Base-by-base conservation (phyloP, 2,329 filamentous ascomycete genomes). In the Falciphora oryzae region DNA sequence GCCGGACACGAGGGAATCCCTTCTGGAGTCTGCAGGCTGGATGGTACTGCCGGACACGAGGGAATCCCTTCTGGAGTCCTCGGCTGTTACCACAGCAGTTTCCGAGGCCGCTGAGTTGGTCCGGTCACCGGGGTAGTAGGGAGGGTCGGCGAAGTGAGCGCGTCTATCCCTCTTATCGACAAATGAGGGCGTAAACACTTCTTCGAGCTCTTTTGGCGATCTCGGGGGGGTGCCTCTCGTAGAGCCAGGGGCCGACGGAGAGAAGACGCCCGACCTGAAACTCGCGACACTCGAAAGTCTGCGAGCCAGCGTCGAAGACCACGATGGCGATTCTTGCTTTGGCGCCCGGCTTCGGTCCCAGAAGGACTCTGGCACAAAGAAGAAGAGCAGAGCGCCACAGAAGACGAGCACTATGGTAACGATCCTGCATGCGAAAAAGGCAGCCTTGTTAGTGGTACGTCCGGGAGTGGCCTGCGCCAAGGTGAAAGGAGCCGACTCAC, bases 291-390 rank as follows among this genome's bases (percentile, higher is more conserved):
- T 53, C 44, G 44, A 53, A 11, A 53, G 18, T 53, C 44, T 53
- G 44, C 22, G 44, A 53, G 44, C 44, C 44, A 53, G 44, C 18
- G 44, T 11, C 44, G 10, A 8, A 14, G 44, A 22, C 44, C 44
- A 22, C n/a, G 44, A 53, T 25, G 44, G n/a, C 22, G 1, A 22
- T 72, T 59, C 70, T 74, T 1, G 77, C 32, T 10, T 27, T 56
- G 44, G 16, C 22, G 76, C 35, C 75, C 65, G 2, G 93, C 89
- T 89, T 61, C 94, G 83, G 75, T 97, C 93, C 94, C 94, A 98
- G 69, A 97, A 97, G 0, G 93, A 97, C 77, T 98, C 94, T 0
- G 94, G 94, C 0, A 97, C 91, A 70, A 97, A 96, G 66, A 97
- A 81, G 74, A 96, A 97, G 1, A 98, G 81, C 3, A 96, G 78